A percentile compares a stretch with the other conserved stretches of the same genome.
These are phyloP conservation scores for Penicillium palitans DNA, from an alignment of 2,329 filamentous ascomycete species.

Conservation along the genomic window DNA sequence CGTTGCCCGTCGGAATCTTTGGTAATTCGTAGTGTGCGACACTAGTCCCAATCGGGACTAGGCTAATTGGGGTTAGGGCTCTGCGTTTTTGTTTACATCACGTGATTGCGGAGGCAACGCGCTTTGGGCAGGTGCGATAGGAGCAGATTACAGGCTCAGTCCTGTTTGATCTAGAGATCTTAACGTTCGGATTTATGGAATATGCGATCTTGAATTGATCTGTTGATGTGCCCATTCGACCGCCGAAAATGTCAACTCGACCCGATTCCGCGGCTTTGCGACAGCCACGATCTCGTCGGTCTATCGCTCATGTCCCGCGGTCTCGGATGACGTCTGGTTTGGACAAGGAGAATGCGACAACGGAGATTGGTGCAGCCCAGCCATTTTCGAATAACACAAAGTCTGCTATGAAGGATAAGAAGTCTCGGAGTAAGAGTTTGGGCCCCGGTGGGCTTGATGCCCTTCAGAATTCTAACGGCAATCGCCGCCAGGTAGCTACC, in stretches of 20 bases:
- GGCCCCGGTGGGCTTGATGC: constrained; percentile 87
- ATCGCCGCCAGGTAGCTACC: constrained; percentile 70
- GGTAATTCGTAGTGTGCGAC: constrained; percentile 33
- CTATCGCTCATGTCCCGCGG: constrained; percentile 63
- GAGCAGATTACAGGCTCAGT: constrained; percentile 17
- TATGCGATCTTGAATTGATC: constrained; percentile 2
- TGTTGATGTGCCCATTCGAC: constrained; percentile 11
- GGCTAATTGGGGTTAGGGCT: constrained; percentile 44
- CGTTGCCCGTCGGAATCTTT: constrained; percentile 39
- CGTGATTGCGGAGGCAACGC: constrained; percentile 35
- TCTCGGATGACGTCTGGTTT: constrained; percentile 48
- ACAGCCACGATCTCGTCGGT: constrained; percentile 60
- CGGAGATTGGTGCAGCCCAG: constrained; percentile 58
- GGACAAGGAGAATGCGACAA: constrained; percentile 77
- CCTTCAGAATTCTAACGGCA: constrained; percentile 71
- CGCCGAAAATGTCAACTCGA: constrained; percentile 36
- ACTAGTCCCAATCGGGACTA: constrained; percentile 36
- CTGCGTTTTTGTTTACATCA: constrained; percentile 46
- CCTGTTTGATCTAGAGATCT: not conserved
- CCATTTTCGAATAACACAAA: constrained; percentile 26
- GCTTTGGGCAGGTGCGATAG: constrained; percentile 21
- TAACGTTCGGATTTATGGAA: not conserved
- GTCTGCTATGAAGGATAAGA: constrained; percentile 53
- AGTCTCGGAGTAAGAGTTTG: constrained; percentile 91
- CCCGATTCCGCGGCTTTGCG: constrained; percentile 37